A percentile compares a stretch with the other conserved stretches of the same genome.
phyloP scores from a whole-genome alignment of 1,284 basidiomycete genomes.

The Cutaneotrichosporon dermatis region DNA sequence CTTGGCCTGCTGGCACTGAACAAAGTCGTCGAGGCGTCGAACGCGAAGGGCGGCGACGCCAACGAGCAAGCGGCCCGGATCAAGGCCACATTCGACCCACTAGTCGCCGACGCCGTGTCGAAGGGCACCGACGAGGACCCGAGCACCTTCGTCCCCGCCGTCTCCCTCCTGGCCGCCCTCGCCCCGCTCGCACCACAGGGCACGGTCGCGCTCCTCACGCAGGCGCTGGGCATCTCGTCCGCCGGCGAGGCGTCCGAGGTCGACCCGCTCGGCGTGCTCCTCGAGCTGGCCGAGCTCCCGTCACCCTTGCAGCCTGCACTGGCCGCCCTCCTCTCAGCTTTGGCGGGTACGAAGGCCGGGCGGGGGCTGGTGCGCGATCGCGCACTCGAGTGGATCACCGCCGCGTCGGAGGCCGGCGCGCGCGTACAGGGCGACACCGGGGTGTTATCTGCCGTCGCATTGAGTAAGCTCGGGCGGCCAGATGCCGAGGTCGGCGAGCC shows the following conservation, averaged over 20 bases:
- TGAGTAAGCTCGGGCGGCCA: slow-evolving; percentile 70
- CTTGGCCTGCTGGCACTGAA: slow-evolving; percentile 13
- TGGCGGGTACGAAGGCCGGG: slow-evolving; percentile 65
- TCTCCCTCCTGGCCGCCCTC: slow-evolving; percentile 27
- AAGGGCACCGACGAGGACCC: slow-evolving; percentile 6
- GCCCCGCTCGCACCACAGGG: slow-evolving; percentile 28
- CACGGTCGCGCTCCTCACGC: slow-evolving; percentile 25
- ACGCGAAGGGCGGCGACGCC: background rate
- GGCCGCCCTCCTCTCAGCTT: slow-evolving; percentile 67
- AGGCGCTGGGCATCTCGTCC: slow-evolving; percentile 13
- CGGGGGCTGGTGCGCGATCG: slow-evolving; percentile 59
- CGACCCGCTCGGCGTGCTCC: slow-evolving; percentile 30
- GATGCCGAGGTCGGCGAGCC: slow-evolving; percentile 52
- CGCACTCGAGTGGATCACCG: slow-evolving; percentile 28
- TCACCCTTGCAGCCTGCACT: slow-evolving; percentile 51
- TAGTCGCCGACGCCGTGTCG: slow-evolving; percentile 10
- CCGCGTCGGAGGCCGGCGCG: slow-evolving; percentile 44
- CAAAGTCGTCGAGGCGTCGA: slow-evolving; percentile 8
- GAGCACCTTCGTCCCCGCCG: slow-evolving; percentile 10
- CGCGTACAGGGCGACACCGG: slow-evolving; percentile 31
- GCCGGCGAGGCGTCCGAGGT: slow-evolving; percentile 7
- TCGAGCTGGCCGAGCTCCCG: slow-evolving; percentile 43
- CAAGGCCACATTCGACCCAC: slow-evolving; percentile 12
- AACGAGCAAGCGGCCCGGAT: slow-evolving; percentile 6
- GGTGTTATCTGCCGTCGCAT: slow-evolving; percentile 63